phyloP scores from a whole-genome alignment of 345 rosid species.

The Microthlaspi erraticum region DNA sequence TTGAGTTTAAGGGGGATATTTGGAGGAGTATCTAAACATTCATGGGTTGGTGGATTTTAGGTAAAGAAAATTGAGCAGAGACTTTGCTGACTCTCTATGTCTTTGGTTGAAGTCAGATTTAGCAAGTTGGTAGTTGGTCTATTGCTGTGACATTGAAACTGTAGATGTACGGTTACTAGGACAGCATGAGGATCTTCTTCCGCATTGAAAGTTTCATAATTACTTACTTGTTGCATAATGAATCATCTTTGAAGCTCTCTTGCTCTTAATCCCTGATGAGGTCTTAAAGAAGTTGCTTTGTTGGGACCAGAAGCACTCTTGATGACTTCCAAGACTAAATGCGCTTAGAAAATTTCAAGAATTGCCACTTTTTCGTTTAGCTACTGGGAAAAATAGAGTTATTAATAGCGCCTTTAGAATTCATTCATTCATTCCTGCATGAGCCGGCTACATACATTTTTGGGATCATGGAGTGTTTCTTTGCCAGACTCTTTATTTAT shows the following conservation, averaged over 20 bases:
- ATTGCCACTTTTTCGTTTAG: not conserved
- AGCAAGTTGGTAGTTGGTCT: not conserved
- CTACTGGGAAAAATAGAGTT: conserved; percentile 17
- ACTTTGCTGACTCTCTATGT: conserved; percentile 1
- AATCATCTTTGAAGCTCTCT: not conserved
- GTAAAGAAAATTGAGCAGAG: not conserved
- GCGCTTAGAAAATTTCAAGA: not conserved
- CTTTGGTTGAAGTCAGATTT: conserved; percentile 21
- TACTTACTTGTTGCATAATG: not conserved
- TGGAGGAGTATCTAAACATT: not conserved
- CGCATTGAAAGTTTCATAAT: not conserved
- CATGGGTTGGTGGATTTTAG: not conserved
- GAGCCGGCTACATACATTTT: not conserved
- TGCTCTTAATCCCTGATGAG: not conserved
- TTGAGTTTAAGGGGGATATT: not conserved
- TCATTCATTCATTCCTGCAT: not conserved
- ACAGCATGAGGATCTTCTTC: conserved; percentile 1
- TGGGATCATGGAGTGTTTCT: not conserved
- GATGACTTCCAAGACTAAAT: not conserved
- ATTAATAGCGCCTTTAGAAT: not conserved
- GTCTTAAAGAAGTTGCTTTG: not conserved
- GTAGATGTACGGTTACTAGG: conserved; percentile 3
- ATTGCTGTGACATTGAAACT: not conserved
- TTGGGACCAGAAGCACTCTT: not conserved
- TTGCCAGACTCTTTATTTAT: too few relatives aligned